Conservation (phyloP, 2,329 filamentous ascomycete species). For the Ilyonectria destructans region DNA sequence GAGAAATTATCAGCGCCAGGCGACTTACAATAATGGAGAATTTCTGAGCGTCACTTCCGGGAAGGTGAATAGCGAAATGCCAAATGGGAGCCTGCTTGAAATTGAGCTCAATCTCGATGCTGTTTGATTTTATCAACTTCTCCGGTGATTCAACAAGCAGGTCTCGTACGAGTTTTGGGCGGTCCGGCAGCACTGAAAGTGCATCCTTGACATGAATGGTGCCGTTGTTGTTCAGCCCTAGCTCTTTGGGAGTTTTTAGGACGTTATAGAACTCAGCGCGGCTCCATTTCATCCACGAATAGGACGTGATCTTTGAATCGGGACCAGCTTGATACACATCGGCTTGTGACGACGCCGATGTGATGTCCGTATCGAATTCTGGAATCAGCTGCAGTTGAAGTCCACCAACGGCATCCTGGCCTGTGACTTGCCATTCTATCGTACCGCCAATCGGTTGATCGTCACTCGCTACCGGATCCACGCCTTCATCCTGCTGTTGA, state of each 20-base stretch:
- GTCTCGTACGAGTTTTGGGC: neutral
- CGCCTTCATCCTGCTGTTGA: neutral
- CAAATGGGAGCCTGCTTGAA: neutral
- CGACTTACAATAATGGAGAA: neutral
- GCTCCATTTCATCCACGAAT: neutral
- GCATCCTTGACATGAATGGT: neutral
- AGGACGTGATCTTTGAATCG: neutral
- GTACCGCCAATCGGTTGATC: neutral
- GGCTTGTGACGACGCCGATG: neutral
- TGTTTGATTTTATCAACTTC: neutral
- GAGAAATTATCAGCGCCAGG: neutral
- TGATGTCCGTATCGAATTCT: neutral
- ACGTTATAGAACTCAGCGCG: neutral
- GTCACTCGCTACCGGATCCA: neutral
- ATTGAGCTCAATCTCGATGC: neutral
- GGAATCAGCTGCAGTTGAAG: constrained; percentile 16
- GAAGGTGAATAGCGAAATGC: neutral
- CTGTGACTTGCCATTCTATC: constrained; percentile 15
- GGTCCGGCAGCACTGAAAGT: neutral
- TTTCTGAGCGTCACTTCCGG: neutral
- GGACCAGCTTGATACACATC: neutral
- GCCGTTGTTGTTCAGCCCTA: neutral
- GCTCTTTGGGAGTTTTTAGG: neutral
- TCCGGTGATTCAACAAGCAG: neutral
- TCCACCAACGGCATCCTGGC: constrained; percentile 6